Conservation (phyloP, 106 monocot species). For the Alisma plantagoaquatica region DNA sequence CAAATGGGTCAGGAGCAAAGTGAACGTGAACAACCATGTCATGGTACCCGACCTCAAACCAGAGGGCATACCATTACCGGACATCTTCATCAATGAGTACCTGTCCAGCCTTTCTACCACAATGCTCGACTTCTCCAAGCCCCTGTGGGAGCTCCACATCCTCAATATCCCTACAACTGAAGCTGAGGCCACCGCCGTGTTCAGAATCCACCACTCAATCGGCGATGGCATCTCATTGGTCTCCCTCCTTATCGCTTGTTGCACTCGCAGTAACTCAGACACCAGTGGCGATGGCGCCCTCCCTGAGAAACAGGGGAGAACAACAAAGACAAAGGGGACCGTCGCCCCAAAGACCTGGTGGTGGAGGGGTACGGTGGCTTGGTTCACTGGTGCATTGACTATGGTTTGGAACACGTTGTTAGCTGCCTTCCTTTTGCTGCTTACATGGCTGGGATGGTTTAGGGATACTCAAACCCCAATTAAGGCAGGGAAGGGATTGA, state of each 20-base stretch:
- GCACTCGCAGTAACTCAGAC: constrained; percentile 62
- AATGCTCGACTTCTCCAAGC: constrained; percentile 31
- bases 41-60: constrained; percentile 27
- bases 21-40: constrained; percentile 44
- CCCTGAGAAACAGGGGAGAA: too few species aligned
- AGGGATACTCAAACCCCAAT: constrained; percentile 47
- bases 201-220: constrained; percentile 72
- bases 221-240: constrained; percentile 76
- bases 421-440: constrained; percentile 36
- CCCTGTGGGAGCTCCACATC: constrained; percentile 79
- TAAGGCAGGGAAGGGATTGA: constrained; percentile 30
- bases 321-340: too few species aligned
- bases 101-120: constrained; percentile 37
- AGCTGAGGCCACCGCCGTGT: constrained; percentile 31
- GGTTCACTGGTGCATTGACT: too few species aligned
- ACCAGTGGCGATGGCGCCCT: constrained; percentile 29
- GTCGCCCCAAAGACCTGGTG: background rate
- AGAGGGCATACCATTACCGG: constrained; percentile 8
- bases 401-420: constrained; percentile 38
- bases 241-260: constrained; percentile 81
- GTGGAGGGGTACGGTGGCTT: too few species aligned
- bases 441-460: constrained; percentile 21
- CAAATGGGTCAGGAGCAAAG: constrained; percentile 45
- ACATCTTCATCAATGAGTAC: constrained; percentile 53
- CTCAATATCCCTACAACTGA: constrained; percentile 54